phyloP scores from a whole-genome alignment of 73 alveolate genomes.

The Symbiodinium pilosum region DNA sequence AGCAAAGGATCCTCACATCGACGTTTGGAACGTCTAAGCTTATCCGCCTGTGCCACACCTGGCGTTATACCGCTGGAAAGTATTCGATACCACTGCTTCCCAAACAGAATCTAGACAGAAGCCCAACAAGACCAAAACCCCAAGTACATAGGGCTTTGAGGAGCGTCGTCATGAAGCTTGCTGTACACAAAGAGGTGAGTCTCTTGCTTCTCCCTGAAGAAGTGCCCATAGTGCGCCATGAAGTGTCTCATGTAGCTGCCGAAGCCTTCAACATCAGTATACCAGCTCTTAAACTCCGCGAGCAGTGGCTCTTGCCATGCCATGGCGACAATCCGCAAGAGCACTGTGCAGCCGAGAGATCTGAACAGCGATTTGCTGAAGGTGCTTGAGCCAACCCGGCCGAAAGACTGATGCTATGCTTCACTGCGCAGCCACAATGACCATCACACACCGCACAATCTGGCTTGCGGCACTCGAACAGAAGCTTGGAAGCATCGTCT shows the following conservation, averaged over 20 bases:
- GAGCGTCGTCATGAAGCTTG: conserved; percentile 53
- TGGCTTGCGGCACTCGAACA: not conserved
- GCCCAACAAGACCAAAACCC: no score
- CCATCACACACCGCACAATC: no score
- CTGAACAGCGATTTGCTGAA: not conserved
- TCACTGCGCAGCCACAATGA: no score
- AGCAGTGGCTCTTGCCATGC: conserved; percentile 64
- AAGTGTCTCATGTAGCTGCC: conserved; percentile 15
- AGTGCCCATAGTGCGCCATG: conserved; percentile 88
- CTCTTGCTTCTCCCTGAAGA: conserved; percentile 74
- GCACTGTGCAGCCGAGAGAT: no score
- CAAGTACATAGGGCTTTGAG: no score
- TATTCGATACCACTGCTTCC: no score
- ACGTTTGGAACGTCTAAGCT: no score
- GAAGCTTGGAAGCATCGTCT: not conserved
- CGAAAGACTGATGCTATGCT: no score
- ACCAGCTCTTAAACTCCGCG: conserved; percentile 82
- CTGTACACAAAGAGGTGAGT: conserved; percentile 64
- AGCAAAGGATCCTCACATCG: no score
- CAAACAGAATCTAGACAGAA: no score
- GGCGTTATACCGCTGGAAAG: no score
- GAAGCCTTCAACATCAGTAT: not conserved
- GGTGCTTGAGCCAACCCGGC: not conserved
- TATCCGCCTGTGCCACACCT: not conserved
- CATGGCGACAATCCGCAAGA: not conserved